phyloP scores from a whole-genome alignment of 306 rosid genomes.

The Malus orientalis region DNA sequence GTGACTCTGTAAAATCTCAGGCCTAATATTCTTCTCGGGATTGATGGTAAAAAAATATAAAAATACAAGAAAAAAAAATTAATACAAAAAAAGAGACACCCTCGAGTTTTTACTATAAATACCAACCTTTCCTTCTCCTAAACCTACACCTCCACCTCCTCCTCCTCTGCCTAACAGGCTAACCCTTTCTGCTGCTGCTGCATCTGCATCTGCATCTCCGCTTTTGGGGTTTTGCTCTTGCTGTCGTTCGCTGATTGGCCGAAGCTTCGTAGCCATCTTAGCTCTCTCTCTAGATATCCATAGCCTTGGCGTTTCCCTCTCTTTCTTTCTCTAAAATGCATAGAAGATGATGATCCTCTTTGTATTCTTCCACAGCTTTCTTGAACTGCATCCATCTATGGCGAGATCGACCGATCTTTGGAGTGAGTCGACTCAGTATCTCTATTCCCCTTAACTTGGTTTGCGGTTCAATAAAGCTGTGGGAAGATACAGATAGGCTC shows the following conservation, averaged over 20 bases:
- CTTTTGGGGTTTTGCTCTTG: not conserved
- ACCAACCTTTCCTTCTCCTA: slow-evolving; percentile 25
- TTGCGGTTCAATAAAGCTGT: slow-evolving; percentile 99
- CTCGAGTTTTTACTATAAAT: slow-evolving; percentile 59
- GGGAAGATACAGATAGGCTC: slow-evolving; percentile 95
- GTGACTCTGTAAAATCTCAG: slow-evolving; percentile 37
- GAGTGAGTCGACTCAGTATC: slow-evolving; percentile 4
- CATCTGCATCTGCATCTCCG: not conserved
- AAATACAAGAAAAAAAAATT: not conserved
- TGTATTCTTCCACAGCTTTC: slow-evolving; percentile 99
- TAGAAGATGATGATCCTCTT: slow-evolving; percentile 36
- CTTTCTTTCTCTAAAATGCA: not conserved
- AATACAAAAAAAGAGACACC: not conserved
- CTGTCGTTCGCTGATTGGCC: slow-evolving; percentile 12
- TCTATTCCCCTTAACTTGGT: not conserved
- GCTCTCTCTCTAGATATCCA: not conserved
- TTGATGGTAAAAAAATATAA: slow-evolving; percentile 33
- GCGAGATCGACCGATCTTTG: slow-evolving; percentile 18
- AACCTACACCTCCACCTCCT: slow-evolving; percentile 33
- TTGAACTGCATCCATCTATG: slow-evolving; percentile 80
- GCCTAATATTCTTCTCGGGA: slow-evolving; percentile 99
- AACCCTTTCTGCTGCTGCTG: not conserved
- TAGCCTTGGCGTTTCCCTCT: not conserved
- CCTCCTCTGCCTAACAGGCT: not conserved
- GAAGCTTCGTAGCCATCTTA: slow-evolving; percentile 6